Evolutionary conservation across 768 basidiomycete genomes (phyloP), one percentile per base, ranked within the genome.

Genomic region (Podaxis mareebaensis): DNA sequence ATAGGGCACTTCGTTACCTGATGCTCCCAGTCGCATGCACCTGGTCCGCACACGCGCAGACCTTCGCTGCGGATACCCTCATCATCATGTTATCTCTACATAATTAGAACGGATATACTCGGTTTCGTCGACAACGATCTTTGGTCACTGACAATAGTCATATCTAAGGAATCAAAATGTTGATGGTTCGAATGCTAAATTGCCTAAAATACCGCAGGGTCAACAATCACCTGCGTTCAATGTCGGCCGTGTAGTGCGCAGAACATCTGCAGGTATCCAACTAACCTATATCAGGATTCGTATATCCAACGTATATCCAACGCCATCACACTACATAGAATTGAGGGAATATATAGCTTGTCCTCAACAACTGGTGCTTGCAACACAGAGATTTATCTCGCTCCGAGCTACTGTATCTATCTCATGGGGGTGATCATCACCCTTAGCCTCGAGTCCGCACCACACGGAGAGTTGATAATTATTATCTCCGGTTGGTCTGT

Each of bases 401-500:
- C 8, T 33, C 33, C 8, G 8, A 33, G 33, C 8, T 10, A 30
- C 7, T 30, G 28, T 30, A 30, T 30, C 28, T 30, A 30, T 30
- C 28, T 30, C 28, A 30, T 30, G 28, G 28, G 24, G 26, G 2
- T 57, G 22, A 6, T 28, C 26, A 44, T 42, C 26, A 46, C 22
- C 17, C 46, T 33, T 39, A 15, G 30, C 36, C 33, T 8, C 44
- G 8, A 39, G 12, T 26, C 59, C 59, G 59, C 13, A 26, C 22
- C 38, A 3, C 20, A 28, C 59, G 59, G 59, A 60, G 59, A 1
- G 51, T 60, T 60, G 59, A 60, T 52, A 39, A 51, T 22, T 12
- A 51, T 28, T 58, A 60, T 22, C 59, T 44, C 59, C 48, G n/a
- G 38, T 60, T 53, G 30, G 59, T 30, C 51, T n/a, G 22, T n/a